Percentiles rank a stretch among this genome's conserved stretches.
phyloP scores from a whole-genome alignment of 176 grass and related monocot genomes.

The Lolium rigidum region DNA sequence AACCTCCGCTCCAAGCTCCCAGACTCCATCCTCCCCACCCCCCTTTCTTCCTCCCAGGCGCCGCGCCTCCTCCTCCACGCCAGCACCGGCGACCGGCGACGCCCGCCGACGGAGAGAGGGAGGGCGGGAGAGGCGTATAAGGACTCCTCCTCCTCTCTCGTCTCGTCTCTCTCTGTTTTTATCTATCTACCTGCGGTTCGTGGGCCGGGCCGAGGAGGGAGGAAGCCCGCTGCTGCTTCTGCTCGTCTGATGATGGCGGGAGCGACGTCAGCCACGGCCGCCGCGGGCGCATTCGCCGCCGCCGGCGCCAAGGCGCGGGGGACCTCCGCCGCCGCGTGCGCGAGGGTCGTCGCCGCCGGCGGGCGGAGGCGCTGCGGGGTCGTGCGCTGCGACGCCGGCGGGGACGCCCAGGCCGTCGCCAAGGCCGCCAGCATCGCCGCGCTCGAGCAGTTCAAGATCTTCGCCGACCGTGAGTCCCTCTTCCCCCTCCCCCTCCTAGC shows the following conservation, averaged over 20 bases:
- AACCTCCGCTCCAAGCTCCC: slow-evolving; percentile 32
- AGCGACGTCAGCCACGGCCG: slow-evolving; percentile 56
- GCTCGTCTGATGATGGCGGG: slow-evolving; percentile 52
- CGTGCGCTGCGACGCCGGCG: slow-evolving; percentile 69
- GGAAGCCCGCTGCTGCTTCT: neutral
- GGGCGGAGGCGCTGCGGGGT: slow-evolving; percentile 46
- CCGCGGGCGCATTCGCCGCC: slow-evolving; percentile 54
- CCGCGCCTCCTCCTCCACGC: neutral
- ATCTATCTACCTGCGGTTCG: neutral
- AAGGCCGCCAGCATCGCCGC: slow-evolving; percentile 67
- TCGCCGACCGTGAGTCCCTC: slow-evolving; percentile 79
- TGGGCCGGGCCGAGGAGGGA: neutral
- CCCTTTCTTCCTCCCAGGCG: neutral
- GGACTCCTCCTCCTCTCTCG: slow-evolving; percentile 22
- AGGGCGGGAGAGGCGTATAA: slow-evolving; percentile 21
- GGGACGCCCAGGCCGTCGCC: slow-evolving; percentile 54
- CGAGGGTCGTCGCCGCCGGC: slow-evolving; percentile 46
- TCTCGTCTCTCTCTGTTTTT: neutral
- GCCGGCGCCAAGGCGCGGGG: slow-evolving; percentile 42
- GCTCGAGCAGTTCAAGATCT: slow-evolving; percentile 99
- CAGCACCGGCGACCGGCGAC: neutral
- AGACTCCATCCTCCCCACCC: neutral
- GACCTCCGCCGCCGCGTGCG: neutral
- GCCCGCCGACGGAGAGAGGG: neutral
- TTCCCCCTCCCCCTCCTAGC: neutral